Evolutionary conservation across 2,329 filamentous ascomycete genomes (phyloP), one percentile per base, ranked within the genome.

Genomic region (Aspergillus luchuensis): DNA sequence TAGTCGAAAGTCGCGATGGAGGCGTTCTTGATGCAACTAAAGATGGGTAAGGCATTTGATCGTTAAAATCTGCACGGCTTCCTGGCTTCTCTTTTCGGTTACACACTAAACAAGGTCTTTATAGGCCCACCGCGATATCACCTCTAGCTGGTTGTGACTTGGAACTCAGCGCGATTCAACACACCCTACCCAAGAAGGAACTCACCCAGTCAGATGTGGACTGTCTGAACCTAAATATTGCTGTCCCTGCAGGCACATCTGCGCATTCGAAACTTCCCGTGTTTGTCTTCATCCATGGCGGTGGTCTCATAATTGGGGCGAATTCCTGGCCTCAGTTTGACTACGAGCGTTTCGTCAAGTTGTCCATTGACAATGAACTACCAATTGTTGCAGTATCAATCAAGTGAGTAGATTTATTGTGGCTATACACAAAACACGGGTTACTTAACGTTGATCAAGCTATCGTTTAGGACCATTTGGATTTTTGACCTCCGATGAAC

Each of bases 281-380:
- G 0, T 74, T 84, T 41, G 76, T 83, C 1, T 84, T 83, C 63
- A 77, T 86, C 4, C 82, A 85, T 60, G 84, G 84, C 0, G 83
- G 84, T 10, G 83, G 80, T 0, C 80, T 83, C 52, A 70, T 72
- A 2, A 74, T 80, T 2, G 84, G 83, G 2, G 81, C 81, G 3
- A 82, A 79, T 45, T 83, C 78, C 47, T 85, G 81, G 76, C 83
- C 83, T 0, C 81, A 85, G 39, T 84, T 82, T 63, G 79, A 85
- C 61, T 70, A 79, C 19, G 71, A 71, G 5, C 69, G 76, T 1
- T 62, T 86, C 5, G 81, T 84, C 4, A 76, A 77, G 61, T 64
- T 82, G 5, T 81, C 81, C 0, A 69, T 71, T 0, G 75, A 79
- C 13, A 75, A 76, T 17, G 78, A 75, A 0, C 73, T 77, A 28